Percentiles rank a stretch among this genome's conserved stretches.
These are phyloP conservation scores for Aurifilum marmelostoma DNA, from an alignment of 2,329 filamentous ascomycete species.

Conservation along the genomic window DNA sequence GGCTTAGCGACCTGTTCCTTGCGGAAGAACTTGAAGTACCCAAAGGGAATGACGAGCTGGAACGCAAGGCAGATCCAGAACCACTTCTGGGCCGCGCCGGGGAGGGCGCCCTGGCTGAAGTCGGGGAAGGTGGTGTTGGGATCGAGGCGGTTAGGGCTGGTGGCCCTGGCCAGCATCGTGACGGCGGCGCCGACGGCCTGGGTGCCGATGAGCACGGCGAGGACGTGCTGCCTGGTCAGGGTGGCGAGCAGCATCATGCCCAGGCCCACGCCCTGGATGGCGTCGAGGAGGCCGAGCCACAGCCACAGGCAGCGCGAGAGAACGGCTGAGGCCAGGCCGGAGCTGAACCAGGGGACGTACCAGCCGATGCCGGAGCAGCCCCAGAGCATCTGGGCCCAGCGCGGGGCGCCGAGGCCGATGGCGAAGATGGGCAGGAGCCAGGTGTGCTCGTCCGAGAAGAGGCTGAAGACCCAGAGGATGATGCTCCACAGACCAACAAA, in stretches of 20 bases:
- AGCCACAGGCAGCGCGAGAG: constrained; percentile 64
- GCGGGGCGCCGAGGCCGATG: constrained; percentile 66
- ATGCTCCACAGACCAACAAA: constrained; percentile 59
- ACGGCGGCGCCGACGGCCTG: constrained; percentile 65
- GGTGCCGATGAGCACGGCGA: constrained; percentile 62
- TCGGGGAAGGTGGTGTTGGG: constrained; percentile 66
- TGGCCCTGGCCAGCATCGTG: constrained; percentile 62
- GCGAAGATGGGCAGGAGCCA: constrained; percentile 72
- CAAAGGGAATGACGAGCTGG: constrained; percentile 62
- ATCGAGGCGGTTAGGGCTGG: constrained; percentile 62
- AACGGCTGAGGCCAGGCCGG: constrained; percentile 56
- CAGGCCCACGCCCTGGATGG: constrained; percentile 67
- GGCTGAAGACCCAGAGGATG: constrained; percentile 55
- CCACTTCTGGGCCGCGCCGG: constrained; percentile 54
- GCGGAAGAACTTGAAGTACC: constrained; percentile 60
- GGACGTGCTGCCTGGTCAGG: constrained; percentile 65
- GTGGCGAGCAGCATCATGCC: constrained; percentile 71
- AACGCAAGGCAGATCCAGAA: constrained; percentile 65
- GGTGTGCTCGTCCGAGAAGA: constrained; percentile 62
- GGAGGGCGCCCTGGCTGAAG: constrained; percentile 52
- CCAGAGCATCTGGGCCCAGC: constrained; percentile 73
- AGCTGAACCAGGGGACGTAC: constrained; percentile 65
- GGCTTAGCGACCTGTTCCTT: constrained; percentile 63
- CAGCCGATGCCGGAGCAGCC: constrained; percentile 61
- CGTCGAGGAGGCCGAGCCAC: constrained; percentile 68